Percentiles rank a stretch among this genome's conserved stretches.
These are phyloP conservation scores for Exophiala bonariae DNA, from an alignment of 2,329 filamentous ascomycete genomes.

Conservation along the genomic window DNA sequence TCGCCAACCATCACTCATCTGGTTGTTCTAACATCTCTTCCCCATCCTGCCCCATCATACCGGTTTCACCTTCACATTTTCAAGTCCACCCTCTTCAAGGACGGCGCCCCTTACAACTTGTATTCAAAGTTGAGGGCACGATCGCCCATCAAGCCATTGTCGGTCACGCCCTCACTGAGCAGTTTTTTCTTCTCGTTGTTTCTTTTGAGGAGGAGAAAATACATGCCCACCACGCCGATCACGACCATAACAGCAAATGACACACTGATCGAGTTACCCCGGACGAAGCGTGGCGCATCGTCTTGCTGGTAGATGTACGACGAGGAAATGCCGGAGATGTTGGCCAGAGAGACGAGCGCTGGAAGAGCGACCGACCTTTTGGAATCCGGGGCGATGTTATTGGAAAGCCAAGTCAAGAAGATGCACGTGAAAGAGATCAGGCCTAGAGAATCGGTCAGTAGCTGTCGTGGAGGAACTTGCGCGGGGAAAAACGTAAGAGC, in stretches of 20 bases:
- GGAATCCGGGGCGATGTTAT: slow-evolving; percentile 34
- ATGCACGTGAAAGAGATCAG: slow-evolving; percentile 23
- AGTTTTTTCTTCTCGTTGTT: slow-evolving; percentile 31
- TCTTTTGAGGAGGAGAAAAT: slow-evolving; percentile 28
- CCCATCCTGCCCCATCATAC: background rate
- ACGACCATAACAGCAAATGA: slow-evolving; percentile 24
- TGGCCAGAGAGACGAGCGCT: slow-evolving; percentile 31
- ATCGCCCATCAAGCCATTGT: slow-evolving; percentile 30
- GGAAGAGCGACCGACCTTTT: slow-evolving; percentile 35
- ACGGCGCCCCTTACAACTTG: slow-evolving; percentile 19
- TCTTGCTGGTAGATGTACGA: slow-evolving; percentile 34
- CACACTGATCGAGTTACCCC: slow-evolving; percentile 26
- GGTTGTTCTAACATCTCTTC: background rate
- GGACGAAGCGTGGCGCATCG: slow-evolving; percentile 33
- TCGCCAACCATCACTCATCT: background rate
- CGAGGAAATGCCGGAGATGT: slow-evolving; percentile 30
- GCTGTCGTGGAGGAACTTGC: slow-evolving; percentile 1
- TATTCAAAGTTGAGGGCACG: slow-evolving; percentile 27
- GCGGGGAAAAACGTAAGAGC: background rate
- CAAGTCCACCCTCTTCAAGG: background rate
- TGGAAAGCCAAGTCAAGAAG: slow-evolving; percentile 34
- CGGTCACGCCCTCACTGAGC: slow-evolving; percentile 27
- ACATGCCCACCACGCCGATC: slow-evolving; percentile 24
- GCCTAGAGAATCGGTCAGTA: slow-evolving; percentile 14
- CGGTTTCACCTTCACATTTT: background rate